These are phyloP conservation scores for Kingdonia uniflora DNA, from an alignment of 164 flowering plant genomes.

Conservation along the genomic window DNA sequence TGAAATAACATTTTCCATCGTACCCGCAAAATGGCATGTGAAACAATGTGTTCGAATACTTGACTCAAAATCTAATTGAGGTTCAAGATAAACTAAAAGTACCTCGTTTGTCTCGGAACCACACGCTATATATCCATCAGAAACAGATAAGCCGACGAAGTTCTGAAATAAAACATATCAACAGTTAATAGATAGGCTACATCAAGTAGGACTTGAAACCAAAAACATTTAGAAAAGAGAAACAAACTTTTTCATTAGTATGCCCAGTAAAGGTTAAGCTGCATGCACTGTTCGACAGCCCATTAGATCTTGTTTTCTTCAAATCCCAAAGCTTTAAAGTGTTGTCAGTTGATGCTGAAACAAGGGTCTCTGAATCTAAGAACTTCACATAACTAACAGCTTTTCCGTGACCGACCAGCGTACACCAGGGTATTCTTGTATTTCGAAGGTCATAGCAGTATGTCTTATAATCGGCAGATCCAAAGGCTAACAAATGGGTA, in stretches of 20 bases:
- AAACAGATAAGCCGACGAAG: slow-evolving; percentile 83
- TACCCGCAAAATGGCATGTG: no score
- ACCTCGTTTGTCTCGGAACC: slow-evolving; percentile 99
- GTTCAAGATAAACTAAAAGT: slow-evolving; percentile 1
- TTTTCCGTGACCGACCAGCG: slow-evolving; percentile 71
- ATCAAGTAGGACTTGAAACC: background rate
- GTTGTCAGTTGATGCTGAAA: slow-evolving; percentile 94
- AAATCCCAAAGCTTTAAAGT: slow-evolving; percentile 93
- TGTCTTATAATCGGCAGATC: slow-evolving; percentile 78
- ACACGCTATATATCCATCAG: slow-evolving; percentile 83
- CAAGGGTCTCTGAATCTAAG: slow-evolving; percentile 68
- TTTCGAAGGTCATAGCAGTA: slow-evolving; percentile 89
- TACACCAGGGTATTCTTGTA: slow-evolving; percentile 75
- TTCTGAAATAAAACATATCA: slow-evolving; percentile 47
- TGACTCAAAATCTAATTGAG: no score
- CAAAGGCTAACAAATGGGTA: slow-evolving; percentile 70
- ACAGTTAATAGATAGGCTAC: slow-evolving; percentile 8
- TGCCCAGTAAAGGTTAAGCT: slow-evolving; percentile 71
- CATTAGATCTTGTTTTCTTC: slow-evolving; percentile 41
- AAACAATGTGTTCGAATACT: no score
- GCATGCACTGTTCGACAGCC: slow-evolving; percentile 62
- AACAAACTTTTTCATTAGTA: slow-evolving; percentile 81
- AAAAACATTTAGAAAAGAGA: slow-evolving; percentile 4
- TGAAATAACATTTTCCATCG: no score
- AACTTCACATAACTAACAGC: slow-evolving; percentile 94